These are phyloP conservation scores for Lachnellula occidentalis DNA, from an alignment of 2,329 filamentous ascomycete species.

Conservation along the genomic window DNA sequence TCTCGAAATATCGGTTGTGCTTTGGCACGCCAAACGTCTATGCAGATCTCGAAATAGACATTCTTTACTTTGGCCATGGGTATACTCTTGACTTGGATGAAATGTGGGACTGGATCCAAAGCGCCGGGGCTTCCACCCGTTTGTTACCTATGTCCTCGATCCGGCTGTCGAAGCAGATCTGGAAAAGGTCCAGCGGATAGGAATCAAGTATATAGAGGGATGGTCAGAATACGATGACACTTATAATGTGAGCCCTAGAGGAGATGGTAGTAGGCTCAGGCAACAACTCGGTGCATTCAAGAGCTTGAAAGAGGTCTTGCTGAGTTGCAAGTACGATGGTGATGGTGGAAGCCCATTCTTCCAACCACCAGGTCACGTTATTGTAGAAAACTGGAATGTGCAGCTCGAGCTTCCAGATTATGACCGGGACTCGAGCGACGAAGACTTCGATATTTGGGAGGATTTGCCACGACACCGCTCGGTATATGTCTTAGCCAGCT, in stretches of 20 bases:
- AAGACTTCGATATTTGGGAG: background rate
- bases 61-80: background rate
- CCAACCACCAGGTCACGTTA: no score
- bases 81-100: background rate
- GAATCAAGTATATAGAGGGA: background rate
- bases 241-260: background rate
- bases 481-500: background rate
- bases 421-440: background rate
- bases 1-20: background rate
- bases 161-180: background rate
- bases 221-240: background rate
- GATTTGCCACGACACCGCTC: background rate
- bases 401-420: no score
- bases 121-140: background rate
- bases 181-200: background rate
- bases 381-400: no score
- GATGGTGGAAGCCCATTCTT: no score
- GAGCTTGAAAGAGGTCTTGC: background rate
- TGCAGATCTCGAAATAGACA: background rate
- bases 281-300: background rate
- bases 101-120: background rate
- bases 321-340: background rate
- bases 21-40: constrained; percentile 2
- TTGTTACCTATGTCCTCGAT: background rate
- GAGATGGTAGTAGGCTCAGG: background rate